Evolutionary conservation across 306 rosid species (phyloP), one percentile per base, ranked within the genome.

Genomic region (Gleditsia sinensis): DNA sequence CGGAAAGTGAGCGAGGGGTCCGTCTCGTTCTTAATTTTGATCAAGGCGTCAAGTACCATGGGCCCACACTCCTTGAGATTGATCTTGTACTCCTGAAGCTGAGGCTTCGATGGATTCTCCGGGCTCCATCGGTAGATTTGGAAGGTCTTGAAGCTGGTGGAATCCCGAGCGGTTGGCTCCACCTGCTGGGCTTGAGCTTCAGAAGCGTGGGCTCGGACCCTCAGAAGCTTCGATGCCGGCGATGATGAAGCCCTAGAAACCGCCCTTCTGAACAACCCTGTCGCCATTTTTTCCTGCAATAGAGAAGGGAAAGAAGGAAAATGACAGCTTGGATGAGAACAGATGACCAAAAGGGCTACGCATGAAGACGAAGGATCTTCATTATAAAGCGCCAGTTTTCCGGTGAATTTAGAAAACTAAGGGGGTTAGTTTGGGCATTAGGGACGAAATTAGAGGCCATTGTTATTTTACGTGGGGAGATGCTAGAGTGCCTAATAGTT

Each of bases 121-220:
- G 99, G 98, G 80, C 12, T 92, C 99, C 99, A 95, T 0, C 99
- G 88, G 86, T 95, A 95, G 87, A 95, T 95, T 67, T 89, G 89
- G 87, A 95, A 95, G 25, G 88, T 88, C 75, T 92, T 92, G 20
- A 82, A 7, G 1, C n/a, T 9, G 14, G 87, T 0, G 13, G 71
- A n/a, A 34, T 28, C 79, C 0, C 46, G 30, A 49, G 86, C 85
- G 43, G 75, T 82, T 16, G 87, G 88, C 17, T 78, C 81, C 3
- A 77, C 83, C 39, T 80, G 72, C 69, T 86, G 91, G 46, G 94
- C 87, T 55, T 87, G 75, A 16, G 89, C 84, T 56, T 75, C 99
- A 1, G 91, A 75, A 1, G 98, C 93, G 21, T 86, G 85, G 30
- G 88, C 83, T n/a, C 93, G 90, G 19, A 83, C 49, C 2, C 63